phyloP scores from a whole-genome alignment of 2,329 filamentous ascomycete genomes.

The Biscogniauxia mediterranea region DNA sequence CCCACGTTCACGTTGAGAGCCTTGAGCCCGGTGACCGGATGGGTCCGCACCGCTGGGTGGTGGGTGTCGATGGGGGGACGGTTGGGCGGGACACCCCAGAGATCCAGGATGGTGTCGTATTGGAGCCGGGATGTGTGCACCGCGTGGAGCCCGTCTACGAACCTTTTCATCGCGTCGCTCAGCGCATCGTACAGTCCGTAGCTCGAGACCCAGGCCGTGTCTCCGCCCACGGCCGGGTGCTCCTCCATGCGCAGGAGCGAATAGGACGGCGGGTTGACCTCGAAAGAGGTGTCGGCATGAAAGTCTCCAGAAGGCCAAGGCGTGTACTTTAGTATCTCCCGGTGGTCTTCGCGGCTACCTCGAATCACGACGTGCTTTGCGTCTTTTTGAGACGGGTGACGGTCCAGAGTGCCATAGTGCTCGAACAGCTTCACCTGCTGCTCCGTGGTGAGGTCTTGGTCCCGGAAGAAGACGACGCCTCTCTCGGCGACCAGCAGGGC shows the following conservation, averaged over 20 bases:
- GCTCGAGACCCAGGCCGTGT: slow-evolving; percentile 47
- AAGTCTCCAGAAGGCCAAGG: slow-evolving; percentile 47
- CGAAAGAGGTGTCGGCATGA: slow-evolving; percentile 50
- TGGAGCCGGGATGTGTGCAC: slow-evolving; percentile 46
- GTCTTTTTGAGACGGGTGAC: slow-evolving; percentile 46
- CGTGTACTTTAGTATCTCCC: slow-evolving; percentile 44
- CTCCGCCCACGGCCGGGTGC: slow-evolving; percentile 45
- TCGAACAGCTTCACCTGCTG: slow-evolving; percentile 44
- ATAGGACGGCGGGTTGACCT: slow-evolving; percentile 50
- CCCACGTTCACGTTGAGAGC: slow-evolving; percentile 46
- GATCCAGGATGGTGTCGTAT: slow-evolving; percentile 46
- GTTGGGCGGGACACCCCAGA: slow-evolving; percentile 41
- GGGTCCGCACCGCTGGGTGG: slow-evolving; percentile 48
- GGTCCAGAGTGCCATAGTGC: slow-evolving; percentile 47
- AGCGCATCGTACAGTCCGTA: slow-evolving; percentile 46
- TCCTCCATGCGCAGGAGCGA: slow-evolving; percentile 51
- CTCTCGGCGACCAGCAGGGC: slow-evolving; percentile 46
- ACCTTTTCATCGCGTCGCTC: slow-evolving; percentile 41
- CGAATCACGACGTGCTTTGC: slow-evolving; percentile 43
- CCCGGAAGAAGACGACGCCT: slow-evolving; percentile 48
- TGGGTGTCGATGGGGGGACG: slow-evolving; percentile 46
- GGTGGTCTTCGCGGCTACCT: slow-evolving; percentile 45
- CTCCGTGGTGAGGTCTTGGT: slow-evolving; percentile 45
- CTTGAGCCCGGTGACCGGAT: slow-evolving; percentile 47
- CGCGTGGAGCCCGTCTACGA: slow-evolving; percentile 43